These are phyloP conservation scores for Liquidambar formosana DNA, from an alignment of 164 flowering plant genomes.

Conservation along the genomic window DNA sequence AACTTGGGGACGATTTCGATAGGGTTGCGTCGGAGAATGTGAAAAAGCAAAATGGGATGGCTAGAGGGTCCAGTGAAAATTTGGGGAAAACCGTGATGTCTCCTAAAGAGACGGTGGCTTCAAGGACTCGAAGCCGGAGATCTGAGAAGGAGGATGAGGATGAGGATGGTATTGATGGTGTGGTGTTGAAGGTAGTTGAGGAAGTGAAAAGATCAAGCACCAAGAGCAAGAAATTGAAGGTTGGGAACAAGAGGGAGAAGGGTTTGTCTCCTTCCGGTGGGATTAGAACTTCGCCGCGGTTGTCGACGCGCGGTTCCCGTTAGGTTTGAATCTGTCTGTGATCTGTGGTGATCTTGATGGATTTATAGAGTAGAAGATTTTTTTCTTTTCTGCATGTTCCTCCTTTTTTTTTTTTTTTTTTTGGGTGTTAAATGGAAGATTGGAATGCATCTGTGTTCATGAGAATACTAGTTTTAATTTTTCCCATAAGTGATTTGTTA, in stretches of 20 bases:
- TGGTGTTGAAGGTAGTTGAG: conserved; percentile 13
- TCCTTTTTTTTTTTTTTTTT: neutral
- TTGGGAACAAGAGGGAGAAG: neutral
- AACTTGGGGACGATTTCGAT: conserved; percentile 47
- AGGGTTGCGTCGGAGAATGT: conserved; percentile 28
- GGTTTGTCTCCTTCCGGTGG: neutral
- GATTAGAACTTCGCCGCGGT: conserved; percentile 38
- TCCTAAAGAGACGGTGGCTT: neutral
- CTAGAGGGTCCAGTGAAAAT: conserved; percentile 2
- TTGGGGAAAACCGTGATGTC: conserved; percentile 13
- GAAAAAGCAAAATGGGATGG: neutral
- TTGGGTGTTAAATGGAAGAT: neutral
- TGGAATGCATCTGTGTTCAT: neutral
- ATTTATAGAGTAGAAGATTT: neutral
- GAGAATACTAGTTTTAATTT: neutral
- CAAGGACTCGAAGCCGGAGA: conserved; percentile 21
- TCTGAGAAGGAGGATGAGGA: too few species aligned
- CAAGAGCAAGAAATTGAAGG: conserved; percentile 9
- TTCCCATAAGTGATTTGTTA: neutral
- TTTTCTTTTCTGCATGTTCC: too few species aligned
- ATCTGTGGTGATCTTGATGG: neutral
- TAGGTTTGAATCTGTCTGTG: neutral
- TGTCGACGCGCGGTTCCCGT: conserved; percentile 22
- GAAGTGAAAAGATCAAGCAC: neutral
- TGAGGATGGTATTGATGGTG: too few species aligned